Conservation (phyloP, 1,284 basidiomycete genomes). For the Puccinia hordei region DNA sequence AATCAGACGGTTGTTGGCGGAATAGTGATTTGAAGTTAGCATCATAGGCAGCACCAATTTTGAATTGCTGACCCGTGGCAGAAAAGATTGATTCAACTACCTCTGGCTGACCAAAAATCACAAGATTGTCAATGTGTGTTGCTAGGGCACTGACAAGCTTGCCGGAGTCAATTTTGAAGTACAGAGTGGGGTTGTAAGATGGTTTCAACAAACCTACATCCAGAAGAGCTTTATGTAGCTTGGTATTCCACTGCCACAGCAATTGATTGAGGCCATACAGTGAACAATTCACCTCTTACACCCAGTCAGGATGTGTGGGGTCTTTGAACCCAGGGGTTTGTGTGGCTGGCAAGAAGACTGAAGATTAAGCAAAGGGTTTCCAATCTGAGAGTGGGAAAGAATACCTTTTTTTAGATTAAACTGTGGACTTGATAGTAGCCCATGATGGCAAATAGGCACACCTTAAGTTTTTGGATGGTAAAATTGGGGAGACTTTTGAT, state of each 20-base stretch:
- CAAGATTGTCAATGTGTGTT: neutral
- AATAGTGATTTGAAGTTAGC: no score
- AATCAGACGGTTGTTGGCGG: neutral
- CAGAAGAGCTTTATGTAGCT: neutral
- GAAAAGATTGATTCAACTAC: neutral
- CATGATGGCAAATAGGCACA: no score
- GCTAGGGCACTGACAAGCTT: slow-evolving; percentile 4
- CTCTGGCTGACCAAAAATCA: neutral
- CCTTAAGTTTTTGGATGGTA: no score
- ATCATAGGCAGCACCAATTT: no score
- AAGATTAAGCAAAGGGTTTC: no score
- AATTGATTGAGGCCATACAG: slow-evolving; percentile 10
- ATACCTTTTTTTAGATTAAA: neutral
- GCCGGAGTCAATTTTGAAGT: neutral
- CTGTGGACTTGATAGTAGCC: no score
- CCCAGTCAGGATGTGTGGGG: neutral
- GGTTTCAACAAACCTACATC: neutral
- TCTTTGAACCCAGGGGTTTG: neutral
- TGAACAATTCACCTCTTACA: neutral
- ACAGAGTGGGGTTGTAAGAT: neutral
- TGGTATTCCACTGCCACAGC: neutral
- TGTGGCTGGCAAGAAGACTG: no score
- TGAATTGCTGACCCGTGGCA: neutral
- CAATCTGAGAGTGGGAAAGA: neutral
- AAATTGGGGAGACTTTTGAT: no score